Percentiles rank a stretch among this genome's conserved stretches.
Evolutionary conservation across 169 alveolate species (phyloP).

Genomic region (Plasmodium vivax): DNA sequence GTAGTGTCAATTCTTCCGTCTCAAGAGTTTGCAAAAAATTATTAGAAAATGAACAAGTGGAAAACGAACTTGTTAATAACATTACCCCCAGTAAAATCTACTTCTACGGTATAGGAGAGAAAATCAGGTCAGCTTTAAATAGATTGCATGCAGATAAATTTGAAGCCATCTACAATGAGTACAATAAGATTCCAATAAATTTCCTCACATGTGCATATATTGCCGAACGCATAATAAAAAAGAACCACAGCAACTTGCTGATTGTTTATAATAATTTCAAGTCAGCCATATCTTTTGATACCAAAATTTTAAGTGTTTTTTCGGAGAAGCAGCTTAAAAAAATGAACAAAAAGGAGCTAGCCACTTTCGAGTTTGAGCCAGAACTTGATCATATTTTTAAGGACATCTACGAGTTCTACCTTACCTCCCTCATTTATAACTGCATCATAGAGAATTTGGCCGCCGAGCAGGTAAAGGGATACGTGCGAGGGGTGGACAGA

Average conservation of each 20-base stretch:
- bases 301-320: conserved; percentile 80
- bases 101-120: conserved; percentile 81
- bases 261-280: conserved; percentile 88
- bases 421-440: conserved; percentile 81
- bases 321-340: conserved; percentile 79
- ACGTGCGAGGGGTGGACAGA: not conserved
- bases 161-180: conserved; percentile 71
- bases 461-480: conserved; percentile 77
- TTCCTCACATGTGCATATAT: conserved; percentile 55
- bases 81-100: conserved; percentile 66
- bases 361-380: conserved; percentile 84
- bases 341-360: conserved; percentile 82
- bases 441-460: conserved; percentile 84
- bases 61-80: conserved; percentile 20
- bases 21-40: conserved; percentile 74
- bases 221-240: conserved; percentile 77
- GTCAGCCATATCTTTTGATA: conserved; percentile 89
- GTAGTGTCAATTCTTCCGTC: conserved; percentile 88
- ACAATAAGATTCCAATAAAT: conserved; percentile 51
- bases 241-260: conserved; percentile 81
- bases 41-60: conserved; percentile 40
- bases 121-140: conserved; percentile 79
- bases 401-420: conserved; percentile 83
- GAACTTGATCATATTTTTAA: conserved; percentile 80
- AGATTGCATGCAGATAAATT: conserved; percentile 78